Conservation (phyloP, 2,329 filamentous ascomycete genomes). For the Apiospora pterosperma region DNA sequence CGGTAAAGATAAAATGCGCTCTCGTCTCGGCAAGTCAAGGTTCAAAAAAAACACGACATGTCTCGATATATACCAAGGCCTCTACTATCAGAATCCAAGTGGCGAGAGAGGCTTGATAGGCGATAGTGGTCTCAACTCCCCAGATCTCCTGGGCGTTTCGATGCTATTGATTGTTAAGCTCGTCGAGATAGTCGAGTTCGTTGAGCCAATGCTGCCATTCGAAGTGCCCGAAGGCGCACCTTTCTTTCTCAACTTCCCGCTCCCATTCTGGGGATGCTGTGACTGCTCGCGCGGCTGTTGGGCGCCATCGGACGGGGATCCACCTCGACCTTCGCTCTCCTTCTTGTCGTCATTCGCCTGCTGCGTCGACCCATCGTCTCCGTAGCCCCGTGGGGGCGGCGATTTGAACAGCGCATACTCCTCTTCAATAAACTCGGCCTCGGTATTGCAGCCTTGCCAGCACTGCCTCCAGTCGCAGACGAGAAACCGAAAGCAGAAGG, state of each 20-base stretch:
- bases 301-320: constrained; percentile 62
- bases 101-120: constrained; percentile 66
- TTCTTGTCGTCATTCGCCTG: constrained; percentile 21
- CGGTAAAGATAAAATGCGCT: constrained; percentile 1
- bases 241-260: constrained; percentile 42
- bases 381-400: constrained; percentile 41
- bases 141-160: constrained; percentile 31
- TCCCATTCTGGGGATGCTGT: constrained; percentile 25
- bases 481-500: constrained; percentile 91
- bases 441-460: constrained; percentile 94
- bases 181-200: constrained; percentile 40
- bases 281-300: constrained; percentile 53
- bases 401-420: constrained; percentile 61
- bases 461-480: constrained; percentile 95
- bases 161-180: constrained; percentile 42
- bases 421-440: constrained; percentile 72
- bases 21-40: not conserved
- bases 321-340: constrained; percentile 16
- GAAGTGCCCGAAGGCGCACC: constrained; percentile 35
- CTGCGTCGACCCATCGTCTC: constrained; percentile 11
- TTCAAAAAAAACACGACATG: not conserved
- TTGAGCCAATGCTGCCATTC: constrained; percentile 41
- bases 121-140: constrained; percentile 55
- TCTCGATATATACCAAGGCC: constrained; percentile 2
- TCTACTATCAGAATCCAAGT: constrained; percentile 46